Evolutionary conservation across 495 filamentous ascomycete genomes (phyloP).

Genomic region (Saxophila tyrrhenica): DNA sequence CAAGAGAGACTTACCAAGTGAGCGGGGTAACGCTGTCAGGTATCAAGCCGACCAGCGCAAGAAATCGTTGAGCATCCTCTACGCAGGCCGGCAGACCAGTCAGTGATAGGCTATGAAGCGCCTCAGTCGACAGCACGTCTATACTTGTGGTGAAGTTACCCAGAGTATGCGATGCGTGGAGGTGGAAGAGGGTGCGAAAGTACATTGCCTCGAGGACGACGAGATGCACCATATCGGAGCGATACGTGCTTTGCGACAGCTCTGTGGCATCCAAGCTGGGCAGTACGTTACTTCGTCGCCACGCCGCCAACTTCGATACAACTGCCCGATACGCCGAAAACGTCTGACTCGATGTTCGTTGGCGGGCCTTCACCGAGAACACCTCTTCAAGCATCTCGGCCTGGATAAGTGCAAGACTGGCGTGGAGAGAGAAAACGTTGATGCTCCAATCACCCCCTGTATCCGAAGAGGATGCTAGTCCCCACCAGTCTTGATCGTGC

Average conservation of each 20-base stretch:
- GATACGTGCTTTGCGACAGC: neutral
- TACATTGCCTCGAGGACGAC: constrained; percentile 1
- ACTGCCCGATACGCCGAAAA: neutral
- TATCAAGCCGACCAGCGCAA: neutral
- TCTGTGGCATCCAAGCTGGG: neutral
- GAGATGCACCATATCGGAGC: constrained; percentile 4
- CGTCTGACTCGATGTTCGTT: neutral
- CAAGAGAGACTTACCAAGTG: neutral
- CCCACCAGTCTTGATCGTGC: constrained; percentile 1
- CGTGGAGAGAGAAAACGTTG: constrained; percentile 2
- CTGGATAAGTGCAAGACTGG: neutral
- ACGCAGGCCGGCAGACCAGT: neutral
- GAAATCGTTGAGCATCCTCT: neutral
- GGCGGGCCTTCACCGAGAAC: neutral
- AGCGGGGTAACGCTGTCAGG: neutral
- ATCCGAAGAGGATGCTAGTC: neutral
- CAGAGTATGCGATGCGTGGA: neutral
- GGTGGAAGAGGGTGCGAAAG: constrained; percentile 2
- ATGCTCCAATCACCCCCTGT: neutral
- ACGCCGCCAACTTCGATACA: neutral
- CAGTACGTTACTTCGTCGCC: neutral
- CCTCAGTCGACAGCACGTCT: neutral
- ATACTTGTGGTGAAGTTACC: neutral
- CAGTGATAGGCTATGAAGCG: neutral
- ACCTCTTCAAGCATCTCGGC: neutral